Conservation (phyloP, 441 rosid species). For the Rhodomyrtus psidioides region DNA sequence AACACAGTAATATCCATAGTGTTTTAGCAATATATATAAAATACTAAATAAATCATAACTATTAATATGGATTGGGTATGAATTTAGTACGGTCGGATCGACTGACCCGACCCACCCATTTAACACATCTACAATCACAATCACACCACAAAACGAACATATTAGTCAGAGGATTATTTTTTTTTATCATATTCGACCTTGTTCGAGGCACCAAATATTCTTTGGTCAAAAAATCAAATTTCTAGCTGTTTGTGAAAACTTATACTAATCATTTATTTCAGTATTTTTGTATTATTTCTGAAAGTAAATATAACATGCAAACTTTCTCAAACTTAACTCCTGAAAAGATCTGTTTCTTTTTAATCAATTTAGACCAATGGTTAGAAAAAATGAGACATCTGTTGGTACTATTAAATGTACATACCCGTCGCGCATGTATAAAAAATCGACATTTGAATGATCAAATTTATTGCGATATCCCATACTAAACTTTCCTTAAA, state of each 20-base stretch:
- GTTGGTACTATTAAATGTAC: neutral
- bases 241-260: neutral
- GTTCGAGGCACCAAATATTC: neutral
- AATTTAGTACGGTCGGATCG: no score
- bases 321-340: neutral
- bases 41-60: no score
- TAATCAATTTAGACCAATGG: accelerated
- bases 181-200: neutral
- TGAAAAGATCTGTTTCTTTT: neutral
- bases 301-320: neutral
- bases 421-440: neutral
- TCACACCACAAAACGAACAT: no score
- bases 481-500: neutral
- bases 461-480: neutral
- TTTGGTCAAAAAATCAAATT: neutral
- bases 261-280: neutral
- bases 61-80: no score
- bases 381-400: neutral
- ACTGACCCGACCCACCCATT: no score
- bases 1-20: no score
- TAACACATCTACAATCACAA: no score
- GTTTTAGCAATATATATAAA: no score
- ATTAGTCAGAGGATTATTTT: no score
- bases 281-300: neutral
- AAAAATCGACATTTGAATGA: neutral